phyloP scores from a whole-genome alignment of 2,329 filamentous ascomycete genomes.

The Aspergillus terreus region DNA sequence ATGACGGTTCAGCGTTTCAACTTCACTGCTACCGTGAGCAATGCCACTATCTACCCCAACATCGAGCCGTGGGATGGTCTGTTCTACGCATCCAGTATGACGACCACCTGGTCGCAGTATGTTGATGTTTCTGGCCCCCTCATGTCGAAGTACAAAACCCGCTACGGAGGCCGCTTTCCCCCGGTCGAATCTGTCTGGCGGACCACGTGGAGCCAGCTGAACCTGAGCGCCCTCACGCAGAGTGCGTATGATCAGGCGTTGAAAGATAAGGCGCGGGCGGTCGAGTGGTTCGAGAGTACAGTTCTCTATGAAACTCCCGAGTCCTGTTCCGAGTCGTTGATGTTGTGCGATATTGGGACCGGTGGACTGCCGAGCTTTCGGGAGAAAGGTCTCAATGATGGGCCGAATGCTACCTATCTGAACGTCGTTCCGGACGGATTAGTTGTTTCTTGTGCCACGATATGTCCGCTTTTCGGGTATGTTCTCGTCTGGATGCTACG shows the following conservation, averaged over 20 bases:
- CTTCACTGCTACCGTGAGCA: slow-evolving; percentile 10
- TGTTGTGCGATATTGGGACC: slow-evolving; percentile 24
- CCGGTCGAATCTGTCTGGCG: slow-evolving; percentile 8
- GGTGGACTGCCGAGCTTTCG: slow-evolving; percentile 19
- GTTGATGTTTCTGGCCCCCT: slow-evolving; percentile 4
- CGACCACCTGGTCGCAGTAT: slow-evolving; percentile 8
- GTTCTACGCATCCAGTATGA: background rate
- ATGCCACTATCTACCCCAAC: slow-evolving; percentile 4
- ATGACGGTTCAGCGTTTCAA: slow-evolving; percentile 24
- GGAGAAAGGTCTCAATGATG: slow-evolving; percentile 8
- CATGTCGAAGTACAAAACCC: slow-evolving; percentile 3
- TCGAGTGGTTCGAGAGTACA: slow-evolving; percentile 24
- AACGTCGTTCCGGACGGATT: slow-evolving; percentile 2
- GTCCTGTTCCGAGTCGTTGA: slow-evolving; percentile 24
- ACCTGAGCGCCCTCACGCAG: slow-evolving; percentile 2
- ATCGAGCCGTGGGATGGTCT: slow-evolving; percentile 2
- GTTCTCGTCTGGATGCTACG: background rate
- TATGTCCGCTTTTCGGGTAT: slow-evolving; percentile 14
- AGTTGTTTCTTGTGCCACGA: background rate
- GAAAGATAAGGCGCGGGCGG: background rate
- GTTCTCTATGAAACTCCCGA: slow-evolving; percentile 16
- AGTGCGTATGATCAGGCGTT: slow-evolving; percentile 4
- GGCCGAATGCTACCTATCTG: slow-evolving; percentile 10
- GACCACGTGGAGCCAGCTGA: slow-evolving; percentile 2
- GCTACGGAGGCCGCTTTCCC: slow-evolving; percentile 7